phyloP scores from a whole-genome alignment of 306 rosid species.

The Alnus glutinosa region DNA sequence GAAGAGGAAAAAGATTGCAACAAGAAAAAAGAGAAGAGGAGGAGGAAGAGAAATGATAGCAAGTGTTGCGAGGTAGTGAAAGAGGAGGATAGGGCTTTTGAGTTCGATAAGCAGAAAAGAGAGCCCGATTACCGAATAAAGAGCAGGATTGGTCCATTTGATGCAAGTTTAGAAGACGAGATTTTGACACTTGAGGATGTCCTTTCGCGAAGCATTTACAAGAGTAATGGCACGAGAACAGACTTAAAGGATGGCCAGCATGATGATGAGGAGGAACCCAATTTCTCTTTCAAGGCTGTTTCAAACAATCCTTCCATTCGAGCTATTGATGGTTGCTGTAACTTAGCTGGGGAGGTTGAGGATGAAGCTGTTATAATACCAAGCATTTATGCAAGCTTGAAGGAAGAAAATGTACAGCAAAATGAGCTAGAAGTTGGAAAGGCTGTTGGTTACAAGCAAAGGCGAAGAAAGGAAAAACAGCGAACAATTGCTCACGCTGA shows the following conservation, averaged over 20 bases:
- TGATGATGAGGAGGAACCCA: neutral
- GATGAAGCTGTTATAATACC: neutral
- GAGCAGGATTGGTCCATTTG: neutral
- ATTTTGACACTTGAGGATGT: slow-evolving; percentile 19
- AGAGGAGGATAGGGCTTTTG: neutral
- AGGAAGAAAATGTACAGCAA: neutral
- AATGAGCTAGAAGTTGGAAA: slow-evolving; percentile 1
- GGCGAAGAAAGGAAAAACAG: neutral
- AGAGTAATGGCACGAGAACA: neutral
- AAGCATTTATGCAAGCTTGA: neutral
- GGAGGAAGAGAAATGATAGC: neutral
- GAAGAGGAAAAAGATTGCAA: neutral
- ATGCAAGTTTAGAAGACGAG: neutral
- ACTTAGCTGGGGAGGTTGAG: slow-evolving; percentile 1
- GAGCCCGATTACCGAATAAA: neutral
- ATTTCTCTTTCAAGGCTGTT: neutral
- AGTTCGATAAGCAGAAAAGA: neutral
- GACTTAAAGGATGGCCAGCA: neutral
- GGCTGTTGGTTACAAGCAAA: neutral
- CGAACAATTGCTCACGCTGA: neutral
- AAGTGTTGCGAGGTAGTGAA: too few species aligned
- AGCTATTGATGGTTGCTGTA: neutral
- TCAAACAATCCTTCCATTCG: neutral
- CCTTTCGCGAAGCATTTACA: slow-evolving; percentile 12
- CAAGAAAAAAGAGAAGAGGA: neutral